Evolutionary conservation across 78 protist species (phyloP).

Genomic region (Guillardia theta): DNA sequence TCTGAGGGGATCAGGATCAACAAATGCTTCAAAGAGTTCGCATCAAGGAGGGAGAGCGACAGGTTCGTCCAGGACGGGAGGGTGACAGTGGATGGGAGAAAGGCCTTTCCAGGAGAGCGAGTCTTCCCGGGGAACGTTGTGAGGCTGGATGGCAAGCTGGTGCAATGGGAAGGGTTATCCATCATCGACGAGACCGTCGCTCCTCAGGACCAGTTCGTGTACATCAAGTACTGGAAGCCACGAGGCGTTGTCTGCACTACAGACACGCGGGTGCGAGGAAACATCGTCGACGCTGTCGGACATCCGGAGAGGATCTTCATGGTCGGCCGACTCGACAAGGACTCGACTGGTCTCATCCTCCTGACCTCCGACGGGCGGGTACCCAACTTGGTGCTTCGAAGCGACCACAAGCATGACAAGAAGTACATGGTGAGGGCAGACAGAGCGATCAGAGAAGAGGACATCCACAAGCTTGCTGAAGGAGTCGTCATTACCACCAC

Average conservation of each 20-base stretch:
- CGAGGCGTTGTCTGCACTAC: slow-evolving; percentile 20
- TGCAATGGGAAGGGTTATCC: neutral
- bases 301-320: neutral
- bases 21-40: neutral
- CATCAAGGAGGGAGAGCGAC: neutral
- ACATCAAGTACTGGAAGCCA: slow-evolving; percentile 27
- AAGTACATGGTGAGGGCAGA: neutral
- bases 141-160: neutral
- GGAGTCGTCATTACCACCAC: neutral
- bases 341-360: neutral
- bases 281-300: neutral
- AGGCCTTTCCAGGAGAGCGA: neutral
- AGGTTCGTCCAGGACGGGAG: neutral
- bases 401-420: neutral
- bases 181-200: neutral
- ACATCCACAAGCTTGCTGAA: neutral
- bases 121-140: neutral
- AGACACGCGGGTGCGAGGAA: neutral
- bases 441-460: neutral
- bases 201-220: neutral
- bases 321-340: slow-evolving; percentile 12
- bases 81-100: neutral
- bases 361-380: neutral
- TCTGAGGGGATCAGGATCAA: neutral
- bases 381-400: neutral